Conservation (phyloP, 768 basidiomycete genomes). For the Amanita jacksonii region DNA sequence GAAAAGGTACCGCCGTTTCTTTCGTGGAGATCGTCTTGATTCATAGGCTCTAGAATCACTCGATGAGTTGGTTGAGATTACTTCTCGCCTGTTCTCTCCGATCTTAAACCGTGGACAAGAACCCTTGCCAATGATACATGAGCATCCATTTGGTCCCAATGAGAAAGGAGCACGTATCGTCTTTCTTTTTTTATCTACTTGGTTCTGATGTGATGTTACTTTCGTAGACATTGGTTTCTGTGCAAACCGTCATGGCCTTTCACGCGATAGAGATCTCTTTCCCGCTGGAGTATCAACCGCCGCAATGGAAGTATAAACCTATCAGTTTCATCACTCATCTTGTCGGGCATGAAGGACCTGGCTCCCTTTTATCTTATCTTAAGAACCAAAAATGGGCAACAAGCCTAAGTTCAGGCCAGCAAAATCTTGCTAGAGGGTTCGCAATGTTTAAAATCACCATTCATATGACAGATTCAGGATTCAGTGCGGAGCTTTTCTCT, state of each 20-base stretch:
- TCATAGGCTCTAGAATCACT: conserved; percentile 47
- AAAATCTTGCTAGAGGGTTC: conserved; percentile 71
- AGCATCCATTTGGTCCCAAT: conserved; percentile 68
- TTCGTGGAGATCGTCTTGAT: not conserved
- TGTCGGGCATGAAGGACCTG: conserved; percentile 87
- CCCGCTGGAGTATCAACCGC: conserved; percentile 63
- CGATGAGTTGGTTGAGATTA: conserved; percentile 58
- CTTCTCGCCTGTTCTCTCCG: conserved; percentile 61
- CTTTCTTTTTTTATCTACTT: too few relatives aligned
- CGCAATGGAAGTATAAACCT: conserved; percentile 73
- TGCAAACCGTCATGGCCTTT: conserved; percentile 86
- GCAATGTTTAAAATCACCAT: conserved; percentile 83
- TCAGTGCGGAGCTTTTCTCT: conserved; percentile 43
- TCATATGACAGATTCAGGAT: conserved; percentile 76
- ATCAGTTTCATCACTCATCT: conserved; percentile 69
- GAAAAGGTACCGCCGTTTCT: conserved; percentile 45
- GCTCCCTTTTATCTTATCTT: conserved; percentile 84
- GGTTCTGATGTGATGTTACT: not conserved
- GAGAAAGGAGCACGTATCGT: conserved; percentile 59
- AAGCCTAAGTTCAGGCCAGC: conserved; percentile 57
- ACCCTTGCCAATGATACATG: conserved; percentile 50
- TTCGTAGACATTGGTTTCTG: conserved; percentile 63
- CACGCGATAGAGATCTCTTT: conserved; percentile 79
- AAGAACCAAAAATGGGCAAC: conserved; percentile 87
- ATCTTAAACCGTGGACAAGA: conserved; percentile 55